These are phyloP conservation scores for Tricholoma flavovirens DNA, from an alignment of 768 basidiomycete genomes.

Conservation along the genomic window DNA sequence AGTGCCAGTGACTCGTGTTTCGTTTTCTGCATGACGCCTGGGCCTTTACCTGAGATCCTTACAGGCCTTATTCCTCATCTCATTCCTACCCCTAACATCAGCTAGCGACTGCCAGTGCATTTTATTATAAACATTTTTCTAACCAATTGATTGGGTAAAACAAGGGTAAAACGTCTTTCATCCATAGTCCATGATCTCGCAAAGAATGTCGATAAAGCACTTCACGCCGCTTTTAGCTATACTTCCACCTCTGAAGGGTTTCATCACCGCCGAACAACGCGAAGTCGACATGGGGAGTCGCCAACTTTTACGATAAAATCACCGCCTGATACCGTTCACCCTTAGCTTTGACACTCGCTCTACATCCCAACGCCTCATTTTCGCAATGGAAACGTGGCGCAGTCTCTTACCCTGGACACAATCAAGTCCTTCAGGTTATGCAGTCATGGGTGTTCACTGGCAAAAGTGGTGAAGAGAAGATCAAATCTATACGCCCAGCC, in stretches of 20 bases:
- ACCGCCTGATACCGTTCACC: slow-evolving; percentile 9
- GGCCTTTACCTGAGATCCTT: too few relatives aligned
- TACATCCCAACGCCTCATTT: slow-evolving; percentile 12
- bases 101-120: too few relatives aligned
- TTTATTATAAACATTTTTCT: slow-evolving; percentile 10
- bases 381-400: slow-evolving; percentile 8
- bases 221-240: slow-evolving; percentile 5
- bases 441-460: slow-evolving; percentile 11
- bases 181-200: slow-evolving; percentile 3
- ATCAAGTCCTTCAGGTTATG: slow-evolving; percentile 9
- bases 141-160: slow-evolving; percentile 4
- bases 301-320: slow-evolving; percentile 8
- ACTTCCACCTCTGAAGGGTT: slow-evolving; percentile 6
- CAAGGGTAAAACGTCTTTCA: slow-evolving; percentile 5
- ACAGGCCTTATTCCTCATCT: too few relatives aligned
- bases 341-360: slow-evolving; percentile 16
- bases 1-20: too few relatives aligned
- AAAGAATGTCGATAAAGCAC: slow-evolving; percentile 4
- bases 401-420: slow-evolving; percentile 16
- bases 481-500: slow-evolving; percentile 1
- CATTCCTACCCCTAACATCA: too few relatives aligned
- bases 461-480: not conserved
- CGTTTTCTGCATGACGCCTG: too few relatives aligned
- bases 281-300: too few relatives aligned
- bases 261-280: slow-evolving; percentile 8